phyloP scores from a whole-genome alignment of 768 basidiomycete genomes.

The Baorangia bicolor region DNA sequence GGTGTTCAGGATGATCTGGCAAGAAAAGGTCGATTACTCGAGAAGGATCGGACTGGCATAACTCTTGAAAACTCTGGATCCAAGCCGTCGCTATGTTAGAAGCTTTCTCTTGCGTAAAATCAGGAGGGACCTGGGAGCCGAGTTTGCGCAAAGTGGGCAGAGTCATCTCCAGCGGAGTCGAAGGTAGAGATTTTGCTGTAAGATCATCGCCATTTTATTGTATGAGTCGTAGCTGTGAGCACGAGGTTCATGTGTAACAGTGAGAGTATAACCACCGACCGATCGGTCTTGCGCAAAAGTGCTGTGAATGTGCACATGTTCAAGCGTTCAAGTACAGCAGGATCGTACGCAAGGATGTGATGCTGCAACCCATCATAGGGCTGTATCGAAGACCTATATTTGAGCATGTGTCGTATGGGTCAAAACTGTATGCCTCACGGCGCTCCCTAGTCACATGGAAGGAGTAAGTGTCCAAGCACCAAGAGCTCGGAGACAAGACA shows the following conservation, averaged over 20 bases:
- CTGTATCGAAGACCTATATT: slow-evolving; percentile 5
- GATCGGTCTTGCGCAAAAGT: too few relatives aligned
- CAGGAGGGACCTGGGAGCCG: background rate
- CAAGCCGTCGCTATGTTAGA: background rate
- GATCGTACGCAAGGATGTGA: background rate
- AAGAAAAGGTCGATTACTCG: background rate
- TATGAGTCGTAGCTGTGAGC: background rate
- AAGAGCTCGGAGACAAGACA: background rate
- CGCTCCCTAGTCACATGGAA: background rate
- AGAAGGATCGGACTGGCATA: background rate
- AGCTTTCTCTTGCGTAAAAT: background rate
- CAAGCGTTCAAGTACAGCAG: too few relatives aligned
- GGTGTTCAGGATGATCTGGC: background rate
- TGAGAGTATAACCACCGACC: background rate
- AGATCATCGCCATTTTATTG: background rate
- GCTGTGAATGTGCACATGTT: too few relatives aligned
- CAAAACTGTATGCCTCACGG: background rate
- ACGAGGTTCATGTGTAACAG: too few relatives aligned
- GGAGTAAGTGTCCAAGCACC: background rate
- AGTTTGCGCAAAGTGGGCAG: background rate
- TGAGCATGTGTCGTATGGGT: background rate
- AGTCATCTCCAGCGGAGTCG: background rate
- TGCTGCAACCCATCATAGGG: background rate
- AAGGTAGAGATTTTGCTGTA: background rate
- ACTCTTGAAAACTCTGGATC: slow-evolving; percentile 2